A percentile compares a stretch with the other conserved stretches of the same genome.
phyloP scores from a whole-genome alignment of 306 rosid species.

The Senna siamea region DNA sequence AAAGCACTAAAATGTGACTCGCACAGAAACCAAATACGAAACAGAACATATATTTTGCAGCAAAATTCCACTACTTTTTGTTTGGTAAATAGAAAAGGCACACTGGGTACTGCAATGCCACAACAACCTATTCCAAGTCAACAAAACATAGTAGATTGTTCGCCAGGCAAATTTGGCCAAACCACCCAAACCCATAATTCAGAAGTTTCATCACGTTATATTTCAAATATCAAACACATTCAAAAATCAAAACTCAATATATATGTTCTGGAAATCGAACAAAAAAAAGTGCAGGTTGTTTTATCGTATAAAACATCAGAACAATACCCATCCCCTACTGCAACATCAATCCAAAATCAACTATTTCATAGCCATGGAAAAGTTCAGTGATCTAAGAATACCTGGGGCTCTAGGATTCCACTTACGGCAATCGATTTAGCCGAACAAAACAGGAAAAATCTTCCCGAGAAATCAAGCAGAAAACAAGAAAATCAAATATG shows the following conservation, averaged over 20 bases:
- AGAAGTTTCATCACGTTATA: neutral
- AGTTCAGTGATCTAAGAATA: slow-evolving; percentile 10
- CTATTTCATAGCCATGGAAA: neutral
- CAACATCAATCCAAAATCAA: neutral
- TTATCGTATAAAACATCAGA: neutral
- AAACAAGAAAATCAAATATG: neutral
- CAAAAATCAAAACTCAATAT: neutral
- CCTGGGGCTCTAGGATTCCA: slow-evolving; percentile 4
- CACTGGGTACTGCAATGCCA: neutral
- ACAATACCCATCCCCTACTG: neutral
- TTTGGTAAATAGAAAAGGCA: neutral
- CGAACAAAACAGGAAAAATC: neutral
- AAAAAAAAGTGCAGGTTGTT: neutral
- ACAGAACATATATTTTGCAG: neutral
- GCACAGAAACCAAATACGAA: slow-evolving; percentile 14
- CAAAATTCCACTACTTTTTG: neutral
- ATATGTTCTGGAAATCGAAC: neutral
- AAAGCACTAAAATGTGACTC: neutral
- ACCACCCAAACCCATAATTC: neutral
- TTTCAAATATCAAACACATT: neutral
- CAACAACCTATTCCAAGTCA: neutral
- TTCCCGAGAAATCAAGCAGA: neutral
- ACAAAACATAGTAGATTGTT: neutral
- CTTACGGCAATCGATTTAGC: neutral
- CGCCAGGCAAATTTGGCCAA: neutral